These are phyloP conservation scores for Saccharomyces pastorianus DNA, from an alignment of 1,139 yeast genomes.

Conservation along the genomic window DNA sequence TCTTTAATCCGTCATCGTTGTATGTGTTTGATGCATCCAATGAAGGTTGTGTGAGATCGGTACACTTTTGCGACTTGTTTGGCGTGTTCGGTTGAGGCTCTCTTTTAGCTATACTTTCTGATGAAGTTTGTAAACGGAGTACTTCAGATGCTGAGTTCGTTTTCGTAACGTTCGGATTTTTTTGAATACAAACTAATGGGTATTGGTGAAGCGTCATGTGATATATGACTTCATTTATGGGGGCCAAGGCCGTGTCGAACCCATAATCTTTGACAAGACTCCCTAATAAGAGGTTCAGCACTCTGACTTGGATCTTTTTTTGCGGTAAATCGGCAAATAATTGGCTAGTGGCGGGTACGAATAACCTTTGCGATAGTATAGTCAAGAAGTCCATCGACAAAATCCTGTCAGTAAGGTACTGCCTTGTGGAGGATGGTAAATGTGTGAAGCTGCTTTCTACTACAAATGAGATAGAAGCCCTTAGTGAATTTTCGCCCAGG, in stretches of 20 bases:
- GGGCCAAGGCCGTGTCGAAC: conserved; percentile 54
- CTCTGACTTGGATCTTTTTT: conserved; percentile 13
- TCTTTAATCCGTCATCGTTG: conserved; percentile 18
- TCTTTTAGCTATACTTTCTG: background rate
- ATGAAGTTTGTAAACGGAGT: background rate
- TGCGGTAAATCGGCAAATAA: conserved; percentile 18
- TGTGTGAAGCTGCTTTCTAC: conserved; percentile 47
- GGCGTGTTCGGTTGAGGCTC: background rate
- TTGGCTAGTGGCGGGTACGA: conserved; percentile 15
- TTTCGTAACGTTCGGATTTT: background rate
- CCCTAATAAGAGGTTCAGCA: conserved; percentile 53
- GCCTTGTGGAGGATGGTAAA: conserved; percentile 39
- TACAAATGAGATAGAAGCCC: conserved; percentile 49
- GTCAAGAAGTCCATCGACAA: conserved; percentile 14
- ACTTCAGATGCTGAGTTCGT: background rate
- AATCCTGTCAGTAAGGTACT: conserved; percentile 47
- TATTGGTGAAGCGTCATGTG: conserved; percentile 54
- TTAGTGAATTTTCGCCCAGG: conserved; percentile 50
- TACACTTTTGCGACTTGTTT: background rate
- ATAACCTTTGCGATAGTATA: conserved; percentile 15
- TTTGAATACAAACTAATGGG: conserved; percentile 1
- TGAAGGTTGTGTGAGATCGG: background rate
- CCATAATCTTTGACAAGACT: conserved; percentile 74
- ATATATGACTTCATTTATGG: conserved; percentile 60
- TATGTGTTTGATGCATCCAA: conserved; percentile 4